Percentiles rank a stretch among this genome's conserved stretches.
These are phyloP conservation scores for Glycine soja DNA, from an alignment of 306 rosid genomes.

Conservation along the genomic window DNA sequence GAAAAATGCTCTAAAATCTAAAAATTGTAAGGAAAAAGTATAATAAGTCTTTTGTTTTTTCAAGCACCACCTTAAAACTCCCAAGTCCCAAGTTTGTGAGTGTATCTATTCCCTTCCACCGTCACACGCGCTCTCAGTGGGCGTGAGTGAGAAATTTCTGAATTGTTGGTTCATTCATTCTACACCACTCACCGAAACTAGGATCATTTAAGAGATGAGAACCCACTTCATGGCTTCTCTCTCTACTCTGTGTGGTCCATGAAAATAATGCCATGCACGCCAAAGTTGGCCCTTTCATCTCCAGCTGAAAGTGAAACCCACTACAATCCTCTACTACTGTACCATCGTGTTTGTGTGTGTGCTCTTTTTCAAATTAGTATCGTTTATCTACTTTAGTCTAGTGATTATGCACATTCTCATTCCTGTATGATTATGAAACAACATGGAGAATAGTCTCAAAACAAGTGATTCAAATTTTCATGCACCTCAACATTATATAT, in stretches of 20 bases:
- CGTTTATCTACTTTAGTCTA: conserved; percentile 15
- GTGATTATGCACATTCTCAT: conserved; percentile 39
- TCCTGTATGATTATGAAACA: conserved; percentile 33
- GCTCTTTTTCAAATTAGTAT: background rate
- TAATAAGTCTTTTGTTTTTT: too few species aligned
- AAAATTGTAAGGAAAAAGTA: too few species aligned
- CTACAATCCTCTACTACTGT: conserved; percentile 10
- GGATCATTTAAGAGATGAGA: conserved; percentile 44
- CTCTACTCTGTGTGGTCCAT: conserved; percentile 53
- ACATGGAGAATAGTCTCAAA: conserved; percentile 26
- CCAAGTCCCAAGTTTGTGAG: too few species aligned
- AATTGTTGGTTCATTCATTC: conserved; percentile 11
- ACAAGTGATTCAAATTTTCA: conserved; percentile 24
- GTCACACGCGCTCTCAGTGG: conserved; percentile 21
- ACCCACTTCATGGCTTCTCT: background rate
- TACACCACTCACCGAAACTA: conserved; percentile 29
- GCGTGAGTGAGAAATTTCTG: background rate
- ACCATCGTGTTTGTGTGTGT: background rate
- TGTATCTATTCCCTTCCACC: background rate
- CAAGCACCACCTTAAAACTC: too few species aligned
- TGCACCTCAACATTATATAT: conserved; percentile 17
- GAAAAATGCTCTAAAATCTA: too few species aligned
- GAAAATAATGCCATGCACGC: background rate
- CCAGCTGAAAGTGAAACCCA: conserved; percentile 46
- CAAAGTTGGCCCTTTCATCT: conserved; percentile 18